Evolutionary conservation across 169 alveolate genomes (phyloP).

Genomic region (Besnoitia besnoiti): DNA sequence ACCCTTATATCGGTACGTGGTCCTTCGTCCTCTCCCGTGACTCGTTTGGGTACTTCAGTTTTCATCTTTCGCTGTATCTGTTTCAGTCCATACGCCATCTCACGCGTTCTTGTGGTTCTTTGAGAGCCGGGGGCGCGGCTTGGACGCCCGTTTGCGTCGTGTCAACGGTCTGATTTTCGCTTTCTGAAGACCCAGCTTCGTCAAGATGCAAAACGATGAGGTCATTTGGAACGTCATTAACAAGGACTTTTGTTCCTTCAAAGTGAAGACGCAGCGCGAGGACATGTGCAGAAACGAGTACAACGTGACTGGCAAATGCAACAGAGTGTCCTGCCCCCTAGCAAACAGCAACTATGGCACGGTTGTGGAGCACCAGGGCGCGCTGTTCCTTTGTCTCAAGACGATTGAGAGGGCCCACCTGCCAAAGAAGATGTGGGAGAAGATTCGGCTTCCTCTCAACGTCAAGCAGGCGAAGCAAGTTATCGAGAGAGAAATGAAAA

Average conservation of each 20-base stretch:
- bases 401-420: slow-evolving; percentile 98
- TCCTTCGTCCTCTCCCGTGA: too few species aligned
- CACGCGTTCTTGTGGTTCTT: too few species aligned
- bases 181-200: slow-evolving; percentile 4
- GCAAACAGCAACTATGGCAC: slow-evolving; percentile 98
- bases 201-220: slow-evolving; percentile 74
- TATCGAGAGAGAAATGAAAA: slow-evolving; percentile 92
- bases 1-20: too few species aligned
- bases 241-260: slow-evolving; percentile 68
- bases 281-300: slow-evolving; percentile 79
- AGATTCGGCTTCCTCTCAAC: slow-evolving; percentile 91
- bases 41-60: too few species aligned
- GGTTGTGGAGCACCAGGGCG: slow-evolving; percentile 91
- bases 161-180: too few species aligned
- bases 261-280: slow-evolving; percentile 52
- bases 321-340: slow-evolving; percentile 97
- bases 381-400: slow-evolving; percentile 81
- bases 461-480: slow-evolving; percentile 91
- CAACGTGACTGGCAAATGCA: slow-evolving; percentile 98
- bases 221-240: slow-evolving; percentile 66
- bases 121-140: too few species aligned
- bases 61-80: too few species aligned
- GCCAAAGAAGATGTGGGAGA: slow-evolving; percentile 97
- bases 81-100: too few species aligned
- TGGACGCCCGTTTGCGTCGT: too few species aligned